Conservation (phyloP, 2,329 filamentous ascomycete species). For the Dactylonectria macrodidyma region DNA sequence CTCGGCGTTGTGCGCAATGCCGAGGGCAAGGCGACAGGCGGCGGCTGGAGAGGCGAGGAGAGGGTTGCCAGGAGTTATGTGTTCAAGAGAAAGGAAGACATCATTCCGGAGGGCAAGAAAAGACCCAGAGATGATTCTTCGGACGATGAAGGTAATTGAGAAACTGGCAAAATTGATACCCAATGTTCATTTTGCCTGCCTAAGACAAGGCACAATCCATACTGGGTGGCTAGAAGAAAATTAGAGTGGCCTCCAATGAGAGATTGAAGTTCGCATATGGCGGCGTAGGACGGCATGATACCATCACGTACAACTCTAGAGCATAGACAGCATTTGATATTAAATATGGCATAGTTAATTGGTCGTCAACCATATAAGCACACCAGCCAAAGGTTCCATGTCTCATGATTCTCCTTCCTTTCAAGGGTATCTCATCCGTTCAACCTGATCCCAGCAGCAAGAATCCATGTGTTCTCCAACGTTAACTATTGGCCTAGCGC, state of each 20-base stretch:
- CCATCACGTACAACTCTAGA: conserved; percentile 12
- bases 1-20: conserved; percentile 73
- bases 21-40: conserved; percentile 59
- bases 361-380: not conserved
- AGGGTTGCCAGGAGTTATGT: conserved; percentile 70
- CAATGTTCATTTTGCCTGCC: too few species aligned
- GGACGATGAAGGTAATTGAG: conserved; percentile 50
- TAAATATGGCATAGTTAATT: conserved; percentile 17
- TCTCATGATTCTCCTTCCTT: not conserved
- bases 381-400: not conserved
- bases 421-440: conserved; percentile 9
- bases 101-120: conserved; percentile 46
- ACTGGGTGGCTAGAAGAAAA: not conserved
- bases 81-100: conserved; percentile 73
- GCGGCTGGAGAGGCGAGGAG: conserved; percentile 60
- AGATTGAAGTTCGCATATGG: conserved; percentile 3
- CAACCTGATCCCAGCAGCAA: not conserved
- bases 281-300: conserved; percentile 23
- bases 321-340: conserved; percentile 16
- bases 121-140: conserved; percentile 53
- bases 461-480: not conserved
- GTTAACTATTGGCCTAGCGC: not conserved
- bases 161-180: not conserved
- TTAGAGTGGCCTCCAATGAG: not conserved
- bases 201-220: not conserved